Evolutionary conservation across 2,329 filamentous ascomycete species (phyloP).

Genomic region (Berkeleyomyces basicola): DNA sequence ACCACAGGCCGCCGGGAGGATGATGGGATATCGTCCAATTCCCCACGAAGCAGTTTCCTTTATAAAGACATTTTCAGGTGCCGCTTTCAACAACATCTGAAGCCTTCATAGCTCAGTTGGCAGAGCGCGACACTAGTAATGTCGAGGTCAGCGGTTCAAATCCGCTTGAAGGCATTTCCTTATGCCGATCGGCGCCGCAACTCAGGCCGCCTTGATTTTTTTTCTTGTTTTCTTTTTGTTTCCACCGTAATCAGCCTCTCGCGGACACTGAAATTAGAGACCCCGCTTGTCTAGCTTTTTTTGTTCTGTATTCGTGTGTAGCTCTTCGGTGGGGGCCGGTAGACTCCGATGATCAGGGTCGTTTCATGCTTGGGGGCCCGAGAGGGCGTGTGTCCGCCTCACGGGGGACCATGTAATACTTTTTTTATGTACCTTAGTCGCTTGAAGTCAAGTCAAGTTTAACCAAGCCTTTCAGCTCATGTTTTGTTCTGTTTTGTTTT

Average conservation of each 20-base stretch:
- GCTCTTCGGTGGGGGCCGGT: too few species aligned
- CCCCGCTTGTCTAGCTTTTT: too few species aligned
- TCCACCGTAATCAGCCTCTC: too few species aligned
- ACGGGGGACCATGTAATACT: neutral
- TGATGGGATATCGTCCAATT: too few species aligned
- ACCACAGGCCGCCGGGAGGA: too few species aligned
- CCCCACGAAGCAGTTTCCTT: neutral
- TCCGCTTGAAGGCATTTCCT: conserved; percentile 13
- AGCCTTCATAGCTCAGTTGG: conserved; percentile 14
- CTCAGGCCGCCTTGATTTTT: too few species aligned
- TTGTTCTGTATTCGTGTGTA: too few species aligned
- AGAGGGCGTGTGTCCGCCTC: too few species aligned
- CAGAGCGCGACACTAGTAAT: conserved; percentile 14
- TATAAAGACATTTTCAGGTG: neutral
- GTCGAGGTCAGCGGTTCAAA: conserved; percentile 14
- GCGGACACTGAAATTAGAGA: too few species aligned
- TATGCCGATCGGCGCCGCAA: neutral
- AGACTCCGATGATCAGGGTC: too few species aligned
- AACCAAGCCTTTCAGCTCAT: too few species aligned
- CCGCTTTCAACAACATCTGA: neutral
- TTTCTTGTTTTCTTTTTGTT: neutral
- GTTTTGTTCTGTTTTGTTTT: neutral
- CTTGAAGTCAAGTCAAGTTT: neutral
- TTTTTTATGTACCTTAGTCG: neutral
- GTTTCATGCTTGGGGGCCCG: too few species aligned